These are phyloP conservation scores for Prunus salicina DNA, from an alignment of 306 rosid genomes.

Conservation along the genomic window DNA sequence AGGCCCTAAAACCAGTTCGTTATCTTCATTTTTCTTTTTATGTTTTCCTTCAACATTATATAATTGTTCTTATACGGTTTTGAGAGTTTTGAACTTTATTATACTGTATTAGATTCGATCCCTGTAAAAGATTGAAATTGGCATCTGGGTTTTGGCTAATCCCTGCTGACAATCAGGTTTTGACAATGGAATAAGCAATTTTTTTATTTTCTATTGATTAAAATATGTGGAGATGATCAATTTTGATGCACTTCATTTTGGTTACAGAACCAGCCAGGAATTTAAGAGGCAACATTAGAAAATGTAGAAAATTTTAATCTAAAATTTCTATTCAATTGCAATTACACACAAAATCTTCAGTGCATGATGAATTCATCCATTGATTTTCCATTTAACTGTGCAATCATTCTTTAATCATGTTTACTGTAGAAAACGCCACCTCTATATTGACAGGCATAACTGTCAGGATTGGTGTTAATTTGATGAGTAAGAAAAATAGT, in stretches of 20 bases:
- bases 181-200: background rate
- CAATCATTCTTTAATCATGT: background rate
- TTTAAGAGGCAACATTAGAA: background rate
- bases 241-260: background rate
- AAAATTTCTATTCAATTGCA: background rate
- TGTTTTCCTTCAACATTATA: too few relatives aligned
- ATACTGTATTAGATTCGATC: background rate
- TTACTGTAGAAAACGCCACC: too few relatives aligned
- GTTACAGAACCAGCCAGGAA: background rate
- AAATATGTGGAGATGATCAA: background rate
- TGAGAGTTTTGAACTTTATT: too few relatives aligned
- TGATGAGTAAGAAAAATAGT: background rate
- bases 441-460: background rate
- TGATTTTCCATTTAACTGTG: background rate
- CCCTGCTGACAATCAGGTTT: background rate
- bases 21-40: background rate
- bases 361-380: background rate
- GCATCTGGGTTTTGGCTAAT: background rate
- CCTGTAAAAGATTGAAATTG: background rate
- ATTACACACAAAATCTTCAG: background rate
- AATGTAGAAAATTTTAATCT: background rate
- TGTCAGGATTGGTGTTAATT: background rate
- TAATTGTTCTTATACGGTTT: background rate
- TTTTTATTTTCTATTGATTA: background rate
- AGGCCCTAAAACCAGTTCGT: conserved; percentile 28